A percentile compares a stretch with the other conserved stretches of the same genome.
Evolutionary conservation across 257 asterid species (phyloP).

Genomic region (Coffea eugenioides): DNA sequence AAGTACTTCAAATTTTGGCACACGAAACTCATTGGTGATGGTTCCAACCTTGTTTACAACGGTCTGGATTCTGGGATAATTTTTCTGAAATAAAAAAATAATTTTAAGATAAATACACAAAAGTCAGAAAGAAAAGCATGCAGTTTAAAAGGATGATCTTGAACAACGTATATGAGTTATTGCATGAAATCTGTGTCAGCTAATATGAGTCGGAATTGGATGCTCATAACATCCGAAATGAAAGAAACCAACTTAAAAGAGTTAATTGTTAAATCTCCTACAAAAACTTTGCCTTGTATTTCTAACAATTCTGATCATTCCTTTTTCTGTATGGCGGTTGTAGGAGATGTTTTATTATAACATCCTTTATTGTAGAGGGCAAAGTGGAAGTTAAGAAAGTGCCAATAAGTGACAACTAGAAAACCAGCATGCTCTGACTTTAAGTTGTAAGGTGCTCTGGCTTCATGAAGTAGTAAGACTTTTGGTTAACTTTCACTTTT

Average conservation of each 20-base stretch:
- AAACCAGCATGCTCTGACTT: too few species aligned
- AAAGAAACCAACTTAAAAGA: background rate
- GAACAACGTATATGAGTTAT: too few species aligned
- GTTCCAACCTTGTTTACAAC: constrained; percentile 86
- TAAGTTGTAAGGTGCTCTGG: too few species aligned
- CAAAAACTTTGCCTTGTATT: background rate
- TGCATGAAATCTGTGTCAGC: background rate
- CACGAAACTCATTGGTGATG: constrained; percentile 85
- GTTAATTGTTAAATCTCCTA: background rate
- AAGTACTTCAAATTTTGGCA: constrained; percentile 88
- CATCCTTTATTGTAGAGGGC: too few species aligned
- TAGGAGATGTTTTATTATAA: too few species aligned
- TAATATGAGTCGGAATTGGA: background rate
- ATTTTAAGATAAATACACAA: background rate
- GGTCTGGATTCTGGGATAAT: constrained; percentile 86
- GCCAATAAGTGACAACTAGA: too few species aligned
- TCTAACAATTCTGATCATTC: background rate
- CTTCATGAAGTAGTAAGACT: background rate
- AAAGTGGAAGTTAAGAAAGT: too few species aligned
- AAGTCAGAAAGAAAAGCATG: background rate
- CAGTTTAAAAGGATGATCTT: background rate
- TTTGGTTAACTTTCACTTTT: background rate
- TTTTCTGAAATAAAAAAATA: constrained; percentile 54
- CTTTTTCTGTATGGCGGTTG: too few species aligned
- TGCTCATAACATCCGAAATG: background rate